Percentiles rank a stretch among this genome's conserved stretches.
Conservation (phyloP, 1,139 yeast genomes). For the Suhomyces bokatorum region DNA sequence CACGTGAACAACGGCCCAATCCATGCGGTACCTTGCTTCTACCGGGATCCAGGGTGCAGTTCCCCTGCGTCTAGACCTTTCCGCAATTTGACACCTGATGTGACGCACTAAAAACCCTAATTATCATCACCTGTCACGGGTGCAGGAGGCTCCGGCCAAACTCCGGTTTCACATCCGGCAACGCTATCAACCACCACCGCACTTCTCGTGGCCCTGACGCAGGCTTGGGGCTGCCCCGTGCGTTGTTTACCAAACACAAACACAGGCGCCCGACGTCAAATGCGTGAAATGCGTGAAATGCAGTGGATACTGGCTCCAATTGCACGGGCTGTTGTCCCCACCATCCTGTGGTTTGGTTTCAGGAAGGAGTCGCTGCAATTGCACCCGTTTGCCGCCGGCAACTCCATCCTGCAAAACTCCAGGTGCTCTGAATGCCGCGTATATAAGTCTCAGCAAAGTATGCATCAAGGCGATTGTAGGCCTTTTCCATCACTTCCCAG, state of each 20-base stretch:
- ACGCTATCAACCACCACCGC: not conserved
- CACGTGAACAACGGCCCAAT: too few relatives aligned
- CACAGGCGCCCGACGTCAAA: not conserved
- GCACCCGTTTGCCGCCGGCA: not conserved
- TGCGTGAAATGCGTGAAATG: not conserved
- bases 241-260: conserved; percentile 1
- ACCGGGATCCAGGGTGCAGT: too few relatives aligned
- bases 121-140: too few relatives aligned
- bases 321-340: too few relatives aligned
- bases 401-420: too few relatives aligned
- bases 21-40: too few relatives aligned
- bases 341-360: too few relatives aligned
- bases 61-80: not conserved
- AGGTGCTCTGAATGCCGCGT: too few relatives aligned
- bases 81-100: not conserved
- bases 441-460: not conserved
- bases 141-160: too few relatives aligned
- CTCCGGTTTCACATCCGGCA: too few relatives aligned
- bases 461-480: not conserved
- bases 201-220: not conserved
- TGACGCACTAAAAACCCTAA: not conserved
- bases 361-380: not conserved
- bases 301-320: not conserved
- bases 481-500: too few relatives aligned
- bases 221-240: not conserved